Evolutionary conservation across 306 rosid genomes (phyloP).

Genomic region (Elaeagnus macrophylla): DNA sequence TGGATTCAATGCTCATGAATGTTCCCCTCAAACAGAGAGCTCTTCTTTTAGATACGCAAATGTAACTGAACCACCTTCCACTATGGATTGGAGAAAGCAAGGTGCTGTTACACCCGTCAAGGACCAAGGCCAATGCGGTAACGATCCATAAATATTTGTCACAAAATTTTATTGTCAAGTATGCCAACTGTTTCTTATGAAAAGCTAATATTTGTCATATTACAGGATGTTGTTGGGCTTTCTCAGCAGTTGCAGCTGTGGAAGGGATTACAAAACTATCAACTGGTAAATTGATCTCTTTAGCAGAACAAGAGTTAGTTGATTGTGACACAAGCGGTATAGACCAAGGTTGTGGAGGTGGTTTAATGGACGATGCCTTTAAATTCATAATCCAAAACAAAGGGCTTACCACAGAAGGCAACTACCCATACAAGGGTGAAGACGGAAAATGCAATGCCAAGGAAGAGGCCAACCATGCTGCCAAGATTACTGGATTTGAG

Average conservation of each 20-base stretch:
- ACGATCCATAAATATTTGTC: neutral
- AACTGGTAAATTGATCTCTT: conserved; percentile 22
- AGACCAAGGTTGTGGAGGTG: conserved; percentile 31
- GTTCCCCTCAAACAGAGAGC: neutral
- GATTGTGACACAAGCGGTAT: conserved; percentile 33
- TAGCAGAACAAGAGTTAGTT: conserved; percentile 42
- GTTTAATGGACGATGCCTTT: conserved; percentile 36
- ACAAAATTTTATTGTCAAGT: neutral
- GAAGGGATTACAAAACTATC: conserved; percentile 25
- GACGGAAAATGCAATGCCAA: conserved; percentile 27
- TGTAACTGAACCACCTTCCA: too few species aligned
- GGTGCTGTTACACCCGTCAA: neutral
- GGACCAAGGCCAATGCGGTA: conserved; percentile 22
- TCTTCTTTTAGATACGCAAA: neutral
- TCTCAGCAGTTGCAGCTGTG: conserved; percentile 37
- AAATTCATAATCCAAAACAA: conserved; percentile 30
- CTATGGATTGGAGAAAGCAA: too few species aligned
- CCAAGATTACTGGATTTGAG: conserved; percentile 24
- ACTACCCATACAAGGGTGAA: conserved; percentile 23
- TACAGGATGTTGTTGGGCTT: conserved; percentile 34
- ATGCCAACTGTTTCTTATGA: neutral
- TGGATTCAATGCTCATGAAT: neutral
- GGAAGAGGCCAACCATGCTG: conserved; percentile 4
- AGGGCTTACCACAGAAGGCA: conserved; percentile 28
- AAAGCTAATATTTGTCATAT: neutral